Conservation (phyloP, 1,284 basidiomycete species). For the Trametes versicolor region DNA sequence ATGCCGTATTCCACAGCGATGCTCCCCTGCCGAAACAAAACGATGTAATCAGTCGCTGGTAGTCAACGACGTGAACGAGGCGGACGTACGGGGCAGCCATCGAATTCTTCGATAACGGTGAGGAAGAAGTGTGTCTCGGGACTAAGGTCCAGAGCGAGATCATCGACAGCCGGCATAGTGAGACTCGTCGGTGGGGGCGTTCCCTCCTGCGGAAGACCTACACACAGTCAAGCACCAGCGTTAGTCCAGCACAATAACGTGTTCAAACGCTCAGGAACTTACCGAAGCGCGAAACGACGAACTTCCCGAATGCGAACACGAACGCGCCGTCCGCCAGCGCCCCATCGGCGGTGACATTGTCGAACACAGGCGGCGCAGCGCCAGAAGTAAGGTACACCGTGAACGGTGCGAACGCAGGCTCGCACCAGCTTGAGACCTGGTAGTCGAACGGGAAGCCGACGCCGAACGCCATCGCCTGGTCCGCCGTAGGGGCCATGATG, state of each 20-base stretch:
- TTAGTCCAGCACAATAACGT: not conserved
- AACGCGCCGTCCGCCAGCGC: conserved; percentile 33
- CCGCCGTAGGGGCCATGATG: conserved; percentile 27
- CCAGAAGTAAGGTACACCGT: conserved; percentile 36
- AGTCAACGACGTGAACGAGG: not conserved
- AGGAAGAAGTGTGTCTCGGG: conserved; percentile 13
- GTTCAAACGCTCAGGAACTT: conserved; percentile 2
- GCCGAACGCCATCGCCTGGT: conserved; percentile 26
- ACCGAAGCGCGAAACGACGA: conserved; percentile 39
- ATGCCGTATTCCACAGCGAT: conserved; percentile 30
- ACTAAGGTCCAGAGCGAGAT: not conserved
- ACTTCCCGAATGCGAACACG: conserved; percentile 35
- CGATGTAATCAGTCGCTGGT: not conserved
- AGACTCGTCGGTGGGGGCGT: conserved; percentile 24
- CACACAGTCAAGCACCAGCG: not conserved
- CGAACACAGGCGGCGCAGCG: conserved; percentile 28
- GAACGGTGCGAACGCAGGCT: conserved; percentile 36
- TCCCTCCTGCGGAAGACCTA: conserved; percentile 26
- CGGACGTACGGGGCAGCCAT: conserved; percentile 28
- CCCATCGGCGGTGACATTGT: conserved; percentile 30
- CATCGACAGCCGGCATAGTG: conserved; percentile 15
- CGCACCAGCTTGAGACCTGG: conserved; percentile 34
- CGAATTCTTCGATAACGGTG: conserved; percentile 29
- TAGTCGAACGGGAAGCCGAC: conserved; percentile 34
- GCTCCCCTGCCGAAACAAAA: conserved; percentile 18